Base-by-base conservation (phyloP, 1,284 basidiomycete species). In the Microbotryum silenes-acaulis region DNA sequence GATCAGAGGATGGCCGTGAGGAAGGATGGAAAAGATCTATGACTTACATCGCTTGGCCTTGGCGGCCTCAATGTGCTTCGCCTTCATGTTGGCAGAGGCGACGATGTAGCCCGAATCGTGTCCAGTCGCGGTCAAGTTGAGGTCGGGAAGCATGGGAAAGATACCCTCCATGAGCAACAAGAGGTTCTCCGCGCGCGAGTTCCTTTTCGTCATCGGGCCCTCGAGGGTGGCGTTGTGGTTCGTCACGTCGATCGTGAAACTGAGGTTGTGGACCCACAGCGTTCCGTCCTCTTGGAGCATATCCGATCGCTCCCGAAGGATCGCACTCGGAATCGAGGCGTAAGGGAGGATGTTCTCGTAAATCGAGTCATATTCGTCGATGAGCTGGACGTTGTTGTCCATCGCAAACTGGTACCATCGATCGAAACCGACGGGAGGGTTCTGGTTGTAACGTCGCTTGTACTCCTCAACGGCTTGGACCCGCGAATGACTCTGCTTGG, bases 321-420 rank as follows among this genome's bases (percentile, higher is more conserved):
- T 54, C 9, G 56, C 60, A 14, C 60, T 56, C 1, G 61, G 62
- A 25, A 71, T 60, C 8, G 61, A 65, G 25, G 58, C 51, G 60
- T 62, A 72, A 0, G 67, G 70, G 18, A 55, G 51, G 12, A 72
- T 63, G 2, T 59, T 57, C 45, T 57, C 45, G 27, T 64, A 46
- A 29, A 72, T 68, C 27, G 66, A 64, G 54, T 72, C 71, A 63
- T 70, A 72, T 54, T 72, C 72, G 58, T 73, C 72, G 18, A 68
- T 55, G 58, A 72, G 57, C 9, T 58, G 60, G 8, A 71, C 63
- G 33, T 62, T 54, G 57, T 72, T 44, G 18, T 45, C 25, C 3
- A 31, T 57, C 8, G 66, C 68, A 48, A 67, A 72, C 3, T 20
- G 33, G 58, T 53, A 72, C 71, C 72, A 71, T 4, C 25, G 18